Evolutionary conservation across 345 rosid species (phyloP).

Genomic region (Salix koriyanagi): DNA sequence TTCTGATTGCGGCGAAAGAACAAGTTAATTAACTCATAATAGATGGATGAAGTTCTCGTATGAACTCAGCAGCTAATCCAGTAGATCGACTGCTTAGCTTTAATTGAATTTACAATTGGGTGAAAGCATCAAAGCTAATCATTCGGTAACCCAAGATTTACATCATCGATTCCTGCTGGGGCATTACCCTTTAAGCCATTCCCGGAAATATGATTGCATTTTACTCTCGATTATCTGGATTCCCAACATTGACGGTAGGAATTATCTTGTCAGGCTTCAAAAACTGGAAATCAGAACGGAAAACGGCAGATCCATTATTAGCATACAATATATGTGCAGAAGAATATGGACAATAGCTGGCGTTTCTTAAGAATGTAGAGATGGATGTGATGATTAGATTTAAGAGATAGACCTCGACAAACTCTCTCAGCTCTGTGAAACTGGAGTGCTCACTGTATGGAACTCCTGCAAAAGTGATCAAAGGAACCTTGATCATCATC

Average conservation of each 20-base stretch:
- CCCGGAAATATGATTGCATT: conserved; percentile 64
- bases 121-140: too few species aligned
- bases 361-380: not conserved
- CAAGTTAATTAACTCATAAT: too few species aligned
- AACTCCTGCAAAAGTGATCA: conserved; percentile 45
- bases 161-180: not conserved
- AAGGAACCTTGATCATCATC: not conserved
- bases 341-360: not conserved
- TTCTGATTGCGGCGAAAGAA: too few species aligned
- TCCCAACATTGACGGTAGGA: conserved; percentile 66
- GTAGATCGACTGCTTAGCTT: too few species aligned
- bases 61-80: too few species aligned
- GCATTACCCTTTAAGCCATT: conserved; percentile 53
- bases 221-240: conserved; percentile 57
- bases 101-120: too few species aligned
- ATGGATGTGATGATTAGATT: not conserved
- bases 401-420: conserved; percentile 52
- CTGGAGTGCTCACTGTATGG: conserved; percentile 86
- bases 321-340: not conserved
- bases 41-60: too few species aligned
- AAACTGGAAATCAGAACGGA: conserved; percentile 36
- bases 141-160: too few species aligned
- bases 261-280: conserved; percentile 67
- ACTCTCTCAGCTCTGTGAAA: conserved; percentile 65
- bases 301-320: conserved; percentile 5